Evolutionary conservation across 257 asterid genomes (phyloP), one percentile per base, ranked within the genome.

Genomic region (Pogostemon cablin): DNA sequence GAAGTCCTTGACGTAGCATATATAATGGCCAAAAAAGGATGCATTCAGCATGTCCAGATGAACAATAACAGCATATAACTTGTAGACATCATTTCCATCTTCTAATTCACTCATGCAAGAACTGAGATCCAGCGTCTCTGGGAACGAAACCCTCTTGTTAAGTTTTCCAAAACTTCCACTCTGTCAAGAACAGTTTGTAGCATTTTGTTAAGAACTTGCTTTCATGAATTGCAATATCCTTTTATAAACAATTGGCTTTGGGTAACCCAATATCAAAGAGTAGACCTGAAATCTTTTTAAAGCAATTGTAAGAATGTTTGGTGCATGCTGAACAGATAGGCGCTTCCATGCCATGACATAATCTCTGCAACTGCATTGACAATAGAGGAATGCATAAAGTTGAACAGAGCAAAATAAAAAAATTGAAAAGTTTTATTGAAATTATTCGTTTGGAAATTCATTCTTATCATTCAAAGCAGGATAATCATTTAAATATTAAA

Each of bases 291-390:
- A 91, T 81, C 99, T 82, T 82, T 93, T 93, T 81, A 93, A 87
- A 78, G 98, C 96, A 76, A 93, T 84, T 58, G 99, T 93, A 75
- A 93, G 96, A 75, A 93, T 86, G 82, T 93, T 93, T 15, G 99
- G 98, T 47, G 98, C 93, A 38, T 3, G 65, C 72, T 80, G 81
- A 64, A 91, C 73, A n/a, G 84, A 74, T 43, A 91, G 90, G 73
- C 90, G 88, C 86, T 91, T 89, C 95, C 96, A 89, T 67, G 98
- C 98, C 82, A 46, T 77, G 78, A 89, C 96, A 83, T 89, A 89
- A 86, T 87, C 93, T 82, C 85, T 86, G 85, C 98, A 91, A 62
- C 98, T 91, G 93, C 78, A 80, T 54, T 55, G 34, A 65, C 52
- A 77, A 25, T 1, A 25, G 32, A 25, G 32, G 32, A 25, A 25